phyloP scores from a whole-genome alignment of 2,329 filamentous ascomycete species.

The Colletotrichum limetticola region DNA sequence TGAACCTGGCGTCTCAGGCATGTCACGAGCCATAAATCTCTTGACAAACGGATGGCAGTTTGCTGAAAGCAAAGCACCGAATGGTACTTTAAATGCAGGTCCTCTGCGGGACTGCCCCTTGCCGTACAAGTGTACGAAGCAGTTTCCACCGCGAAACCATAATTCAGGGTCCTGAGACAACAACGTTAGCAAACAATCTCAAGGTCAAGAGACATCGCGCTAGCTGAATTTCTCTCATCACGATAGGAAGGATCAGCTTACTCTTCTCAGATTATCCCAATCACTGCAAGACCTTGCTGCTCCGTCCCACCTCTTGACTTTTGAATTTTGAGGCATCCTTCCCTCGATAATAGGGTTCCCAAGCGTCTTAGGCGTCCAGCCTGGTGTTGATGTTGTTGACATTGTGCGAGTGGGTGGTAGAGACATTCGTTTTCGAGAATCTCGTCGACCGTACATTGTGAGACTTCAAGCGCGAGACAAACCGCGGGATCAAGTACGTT shows the following conservation, averaged over 20 bases:
- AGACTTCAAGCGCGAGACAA: slow-evolving; percentile 1
- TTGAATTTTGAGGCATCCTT: slow-evolving; percentile 38
- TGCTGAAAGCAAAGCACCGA: slow-evolving; percentile 65
- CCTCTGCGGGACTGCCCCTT: slow-evolving; percentile 72
- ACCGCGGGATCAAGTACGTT: slow-evolving; percentile 13
- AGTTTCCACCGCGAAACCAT: slow-evolving; percentile 75
- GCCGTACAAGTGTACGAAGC: slow-evolving; percentile 75
- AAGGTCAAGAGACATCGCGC: neutral
- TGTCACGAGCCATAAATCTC: slow-evolving; percentile 51
- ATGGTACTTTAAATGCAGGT: slow-evolving; percentile 74
- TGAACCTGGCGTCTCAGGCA: slow-evolving; percentile 20
- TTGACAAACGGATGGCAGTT: slow-evolving; percentile 71
- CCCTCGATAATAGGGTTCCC: slow-evolving; percentile 43
- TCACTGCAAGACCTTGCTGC: slow-evolving; percentile 52
- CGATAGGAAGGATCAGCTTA: slow-evolving; percentile 42
- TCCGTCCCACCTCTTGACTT: slow-evolving; percentile 64
- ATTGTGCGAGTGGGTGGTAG: slow-evolving; percentile 13
- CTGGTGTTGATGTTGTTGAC: slow-evolving; percentile 13
- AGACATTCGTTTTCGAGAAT: slow-evolving; percentile 12
- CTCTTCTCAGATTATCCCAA: slow-evolving; percentile 61
- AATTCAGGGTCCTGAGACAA: slow-evolving; percentile 73
- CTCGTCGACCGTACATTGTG: slow-evolving; percentile 12
- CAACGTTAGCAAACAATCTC: neutral
- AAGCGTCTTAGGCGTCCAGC: slow-evolving; percentile 48
- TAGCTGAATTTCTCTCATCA: too few relatives aligned